phyloP scores from a whole-genome alignment of 1,139 yeast genomes.

The Nakaseomyces glabratus region DNA sequence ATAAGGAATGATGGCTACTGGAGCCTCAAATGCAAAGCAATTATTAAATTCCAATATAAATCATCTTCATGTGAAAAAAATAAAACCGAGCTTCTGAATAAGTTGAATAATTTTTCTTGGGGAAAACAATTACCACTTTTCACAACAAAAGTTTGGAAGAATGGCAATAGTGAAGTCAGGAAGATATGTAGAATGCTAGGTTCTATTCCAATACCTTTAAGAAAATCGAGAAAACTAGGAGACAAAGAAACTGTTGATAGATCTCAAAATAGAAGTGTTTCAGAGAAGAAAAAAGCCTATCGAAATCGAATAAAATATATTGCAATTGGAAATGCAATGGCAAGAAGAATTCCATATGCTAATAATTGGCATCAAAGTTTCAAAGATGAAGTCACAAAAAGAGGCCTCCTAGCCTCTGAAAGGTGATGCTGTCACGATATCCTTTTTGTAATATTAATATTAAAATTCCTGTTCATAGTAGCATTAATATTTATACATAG shows the following conservation, averaged over 20 bases:
- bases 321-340: conserved; percentile 22
- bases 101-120: conserved; percentile 5
- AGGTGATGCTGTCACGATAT: too few relatives aligned
- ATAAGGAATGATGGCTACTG: conserved; percentile 20
- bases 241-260: neutral
- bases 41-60: conserved; percentile 12
- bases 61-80: neutral
- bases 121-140: conserved; percentile 7
- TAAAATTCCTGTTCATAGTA: too few relatives aligned
- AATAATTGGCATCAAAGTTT: conserved; percentile 20
- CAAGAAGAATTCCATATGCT: conserved; percentile 20
- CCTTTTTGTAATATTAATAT: too few relatives aligned
- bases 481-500: too few relatives aligned
- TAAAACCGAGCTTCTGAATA: neutral
- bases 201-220: conserved; percentile 17
- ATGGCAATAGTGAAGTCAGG: conserved; percentile 11
- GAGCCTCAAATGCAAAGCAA: conserved; percentile 21
- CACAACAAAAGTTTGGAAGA: conserved; percentile 16
- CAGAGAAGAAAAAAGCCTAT: conserved; percentile 16
- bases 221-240: conserved; percentile 1
- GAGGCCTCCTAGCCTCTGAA: conserved; percentile 11
- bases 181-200: conserved; percentile 20
- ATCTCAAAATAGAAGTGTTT: neutral
- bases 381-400: conserved; percentile 15
- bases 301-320: conserved; percentile 17